Evolutionary conservation across 257 asterid species (phyloP).

Genomic region (Solanum appendiculatum): DNA sequence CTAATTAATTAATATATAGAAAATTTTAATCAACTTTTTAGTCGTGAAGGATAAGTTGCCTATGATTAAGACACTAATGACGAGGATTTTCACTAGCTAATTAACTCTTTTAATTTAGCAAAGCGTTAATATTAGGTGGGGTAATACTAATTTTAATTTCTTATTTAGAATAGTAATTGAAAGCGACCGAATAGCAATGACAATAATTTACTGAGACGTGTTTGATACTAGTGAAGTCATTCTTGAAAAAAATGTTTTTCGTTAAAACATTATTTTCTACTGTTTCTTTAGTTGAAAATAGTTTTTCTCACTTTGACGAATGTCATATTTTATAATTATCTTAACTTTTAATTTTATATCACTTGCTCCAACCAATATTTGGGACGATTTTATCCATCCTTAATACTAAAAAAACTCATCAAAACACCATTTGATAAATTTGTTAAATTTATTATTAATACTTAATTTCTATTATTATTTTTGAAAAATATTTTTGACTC

Average conservation of each 20-base stretch:
- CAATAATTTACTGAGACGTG: not conserved
- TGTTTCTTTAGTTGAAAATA: not conserved
- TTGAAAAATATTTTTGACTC: not conserved
- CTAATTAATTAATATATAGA: not conserved
- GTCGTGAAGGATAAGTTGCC: slow-evolving; percentile 1
- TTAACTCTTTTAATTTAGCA: not conserved
- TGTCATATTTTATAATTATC: not conserved
- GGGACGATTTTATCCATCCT: not conserved
- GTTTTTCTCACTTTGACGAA: not conserved
- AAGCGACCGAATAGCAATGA: too few relatives aligned
- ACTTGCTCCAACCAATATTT: not conserved
- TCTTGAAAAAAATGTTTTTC: not conserved
- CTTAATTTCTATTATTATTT: not conserved
- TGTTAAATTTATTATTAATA: not conserved
- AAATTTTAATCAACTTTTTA: not conserved
- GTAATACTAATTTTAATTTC: not conserved
- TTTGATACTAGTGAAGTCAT: not conserved
- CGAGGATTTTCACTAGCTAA: not conserved
- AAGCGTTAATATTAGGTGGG: not conserved
- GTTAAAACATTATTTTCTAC: not conserved
- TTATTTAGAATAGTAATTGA: not conserved
- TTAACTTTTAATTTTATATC: not conserved
- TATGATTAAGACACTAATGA: not conserved
- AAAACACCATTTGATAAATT: not conserved
- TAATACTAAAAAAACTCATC: not conserved